Evolutionary conservation across 1,139 yeast species (phyloP).

Genomic region (Pichia sp.): DNA sequence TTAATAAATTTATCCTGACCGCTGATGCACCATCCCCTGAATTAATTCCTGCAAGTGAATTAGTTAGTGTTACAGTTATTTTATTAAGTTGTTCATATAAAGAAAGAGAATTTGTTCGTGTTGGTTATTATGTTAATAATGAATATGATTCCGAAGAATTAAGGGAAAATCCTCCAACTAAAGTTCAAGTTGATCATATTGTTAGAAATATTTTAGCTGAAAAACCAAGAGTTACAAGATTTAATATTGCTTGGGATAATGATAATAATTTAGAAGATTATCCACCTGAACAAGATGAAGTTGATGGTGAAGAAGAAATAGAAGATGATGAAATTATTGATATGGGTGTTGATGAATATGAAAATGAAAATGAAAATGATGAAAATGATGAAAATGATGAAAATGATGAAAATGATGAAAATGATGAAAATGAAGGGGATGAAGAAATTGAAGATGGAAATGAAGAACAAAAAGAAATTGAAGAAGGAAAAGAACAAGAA

Average conservation of each 20-base stretch:
- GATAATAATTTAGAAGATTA: constrained; percentile 60
- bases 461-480: constrained; percentile 8
- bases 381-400: constrained; percentile 34
- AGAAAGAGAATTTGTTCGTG: constrained; percentile 91
- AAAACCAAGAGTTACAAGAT: constrained; percentile 94
- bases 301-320: constrained; percentile 24
- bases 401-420: constrained; percentile 32
- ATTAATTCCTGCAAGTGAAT: constrained; percentile 88
- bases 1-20: constrained; percentile 83
- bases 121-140: constrained; percentile 94
- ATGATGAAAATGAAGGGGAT: constrained; percentile 20
- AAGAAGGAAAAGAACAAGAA: constrained; percentile 6
- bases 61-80: constrained; percentile 92
- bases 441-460: constrained; percentile 9
- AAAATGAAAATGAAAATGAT: constrained; percentile 31
- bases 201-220: constrained; percentile 93
- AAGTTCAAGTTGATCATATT: constrained; percentile 91
- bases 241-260: constrained; percentile 91
- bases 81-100: constrained; percentile 87
- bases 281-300: constrained; percentile 64
- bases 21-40: constrained; percentile 98
- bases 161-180: constrained; percentile 88
- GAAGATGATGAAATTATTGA: constrained; percentile 32
- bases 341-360: constrained; percentile 32
- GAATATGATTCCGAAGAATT: constrained; percentile 92